Base-by-base conservation (phyloP, 176 grass and related monocot genomes). In the Cenchrus fungigraminus region DNA sequence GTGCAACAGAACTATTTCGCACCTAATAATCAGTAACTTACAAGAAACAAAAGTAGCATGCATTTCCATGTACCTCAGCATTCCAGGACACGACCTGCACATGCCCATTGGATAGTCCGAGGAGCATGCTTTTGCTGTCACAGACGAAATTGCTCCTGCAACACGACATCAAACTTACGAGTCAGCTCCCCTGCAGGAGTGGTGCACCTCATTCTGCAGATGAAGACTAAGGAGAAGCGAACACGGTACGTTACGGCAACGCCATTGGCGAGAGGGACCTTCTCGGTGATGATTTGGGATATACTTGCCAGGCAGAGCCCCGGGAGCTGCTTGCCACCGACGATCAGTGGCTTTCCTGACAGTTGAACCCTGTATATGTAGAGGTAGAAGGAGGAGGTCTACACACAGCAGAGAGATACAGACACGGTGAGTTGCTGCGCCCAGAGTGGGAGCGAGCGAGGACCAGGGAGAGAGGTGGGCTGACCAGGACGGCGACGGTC, bases 81-180 rank as follows among this genome's bases (percentile, higher is more conserved):
- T 95, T 98, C 96, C 96, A 98, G 65, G 96, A 98, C 56, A 98
- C 31, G 32, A 87, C 89, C 76, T 91, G 91, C 84, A 98, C 85
- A 78, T 92, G 89, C 65, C 93, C 96, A 76, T 94, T 90, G 81
- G 96, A 94, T 75, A 98, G 93, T 79, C 93, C 96, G 62, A 95
- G 72, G 31, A 98, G 89, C 88, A 94, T 89, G 67, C 88, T 98
- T 87, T 98, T 95, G 88, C 71, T 90, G 78, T 98, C 96, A 59
- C 88, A 95, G 4, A 90, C 96, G 20, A 98, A 94, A 87, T 98
- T 98, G 81, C 96, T 92, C 88, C 96, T 98, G 88, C 45, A 65
- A 85, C 52, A 82, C 12, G 71, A 62, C 14, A 74, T 40, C 58
- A 78, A 17, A 87, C 73, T 47, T 1, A 0, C 20, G 63, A 19